Conservation (phyloP, 2,329 filamentous ascomycete genomes). For the Nothophoma quercina region DNA sequence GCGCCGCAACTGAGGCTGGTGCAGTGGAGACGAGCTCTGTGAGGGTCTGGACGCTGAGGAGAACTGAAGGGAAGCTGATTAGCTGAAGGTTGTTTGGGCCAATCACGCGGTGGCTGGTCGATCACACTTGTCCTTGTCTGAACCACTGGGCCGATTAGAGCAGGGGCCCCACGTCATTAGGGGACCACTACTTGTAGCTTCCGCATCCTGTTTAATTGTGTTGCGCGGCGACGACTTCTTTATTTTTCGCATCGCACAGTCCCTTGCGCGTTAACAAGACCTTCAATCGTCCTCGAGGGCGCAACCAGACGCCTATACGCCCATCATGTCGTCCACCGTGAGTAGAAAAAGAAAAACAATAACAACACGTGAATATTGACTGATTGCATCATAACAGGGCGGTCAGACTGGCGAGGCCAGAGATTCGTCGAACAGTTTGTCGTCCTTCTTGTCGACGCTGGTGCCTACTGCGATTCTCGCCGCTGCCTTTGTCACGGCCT, state of each 20-base stretch:
- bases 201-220: slow-evolving; percentile 31
- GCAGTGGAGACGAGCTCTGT: slow-evolving; percentile 6
- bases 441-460: slow-evolving; percentile 45
- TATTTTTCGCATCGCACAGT: slow-evolving; percentile 15
- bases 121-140: slow-evolving; percentile 15
- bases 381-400: slow-evolving; percentile 22
- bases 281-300: slow-evolving; percentile 12
- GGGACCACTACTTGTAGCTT: slow-evolving; percentile 26
- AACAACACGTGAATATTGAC: slow-evolving; percentile 1
- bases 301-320: slow-evolving; percentile 16
- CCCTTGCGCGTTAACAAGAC: slow-evolving; percentile 7
- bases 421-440: slow-evolving; percentile 57
- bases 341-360: slow-evolving; percentile 11
- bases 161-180: slow-evolving; percentile 29
- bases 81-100: slow-evolving; percentile 14
- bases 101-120: slow-evolving; percentile 10
- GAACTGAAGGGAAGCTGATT: slow-evolving; percentile 12
- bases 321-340: slow-evolving; percentile 36
- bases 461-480: slow-evolving; percentile 41
- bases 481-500: slow-evolving; percentile 42
- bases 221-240: slow-evolving; percentile 18
- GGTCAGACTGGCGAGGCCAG: slow-evolving; percentile 34
- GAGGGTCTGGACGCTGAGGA: slow-evolving; percentile 25
- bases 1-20: slow-evolving; percentile 25
- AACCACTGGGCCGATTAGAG: slow-evolving; percentile 22